Conservation (phyloP, 73 alveolate species). For the Paramecium pentaurelia region DNA sequence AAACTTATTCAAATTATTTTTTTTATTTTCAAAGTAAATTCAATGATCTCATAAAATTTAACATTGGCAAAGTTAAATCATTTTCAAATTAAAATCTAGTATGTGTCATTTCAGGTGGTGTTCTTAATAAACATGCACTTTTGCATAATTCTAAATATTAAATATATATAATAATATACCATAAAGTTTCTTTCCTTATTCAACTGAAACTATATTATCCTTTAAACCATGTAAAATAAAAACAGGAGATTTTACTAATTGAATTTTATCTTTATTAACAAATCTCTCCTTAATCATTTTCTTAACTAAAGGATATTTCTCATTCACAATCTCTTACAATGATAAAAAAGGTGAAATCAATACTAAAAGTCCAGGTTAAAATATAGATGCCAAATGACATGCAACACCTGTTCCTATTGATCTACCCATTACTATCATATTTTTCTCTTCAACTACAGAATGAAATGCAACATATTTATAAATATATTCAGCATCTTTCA, state of each 20-base stretch:
- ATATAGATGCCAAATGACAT: conserved; percentile 47
- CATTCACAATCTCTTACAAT: neutral
- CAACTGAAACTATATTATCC: neutral
- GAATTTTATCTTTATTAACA: neutral
- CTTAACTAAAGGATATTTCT: neutral
- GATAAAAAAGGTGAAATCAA: conserved; percentile 42
- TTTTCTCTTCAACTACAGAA: conserved; percentile 36
- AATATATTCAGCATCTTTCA: conserved; percentile 28
- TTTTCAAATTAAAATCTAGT: neutral
- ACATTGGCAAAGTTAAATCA: neutral
- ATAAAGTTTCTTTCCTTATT: neutral
- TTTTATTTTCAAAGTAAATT: neutral
- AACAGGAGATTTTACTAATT: neutral
- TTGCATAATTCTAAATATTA: neutral
- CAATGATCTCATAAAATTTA: neutral
- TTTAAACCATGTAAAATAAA: conserved; percentile 3
- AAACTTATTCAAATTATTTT: neutral
- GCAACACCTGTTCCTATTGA: conserved; percentile 64
- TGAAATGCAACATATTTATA: conserved; percentile 28
- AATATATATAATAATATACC: neutral
- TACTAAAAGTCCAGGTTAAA: neutral
- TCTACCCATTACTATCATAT: conserved; percentile 44
- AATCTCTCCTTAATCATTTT: conserved; percentile 8
- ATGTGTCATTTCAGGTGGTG: neutral
- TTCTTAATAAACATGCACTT: neutral